Evolutionary conservation across 768 basidiomycete species (phyloP).

Genomic region (Gymnopilus junonius): DNA sequence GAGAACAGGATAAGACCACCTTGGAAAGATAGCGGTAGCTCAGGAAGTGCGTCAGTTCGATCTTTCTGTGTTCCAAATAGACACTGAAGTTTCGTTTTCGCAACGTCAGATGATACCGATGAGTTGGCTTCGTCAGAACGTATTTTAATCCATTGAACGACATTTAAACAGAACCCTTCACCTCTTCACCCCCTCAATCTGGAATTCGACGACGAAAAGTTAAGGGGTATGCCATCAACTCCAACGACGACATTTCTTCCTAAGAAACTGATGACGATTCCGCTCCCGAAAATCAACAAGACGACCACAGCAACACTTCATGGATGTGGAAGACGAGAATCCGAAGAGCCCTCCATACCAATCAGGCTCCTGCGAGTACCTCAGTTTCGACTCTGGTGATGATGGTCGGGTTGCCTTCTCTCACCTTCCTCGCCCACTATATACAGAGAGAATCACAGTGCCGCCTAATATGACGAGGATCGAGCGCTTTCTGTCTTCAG

Average conservation of each 20-base stretch:
- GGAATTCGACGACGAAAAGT: slow-evolving; percentile 28
- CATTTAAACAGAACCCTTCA: neutral
- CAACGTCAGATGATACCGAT: neutral
- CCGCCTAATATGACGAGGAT: slow-evolving; percentile 2
- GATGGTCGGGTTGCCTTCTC: slow-evolving; percentile 24
- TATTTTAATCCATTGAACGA: neutral
- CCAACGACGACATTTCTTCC: slow-evolving; percentile 42
- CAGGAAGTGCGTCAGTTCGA: neutral
- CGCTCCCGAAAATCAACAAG: slow-evolving; percentile 13
- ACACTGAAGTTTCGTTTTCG: neutral
- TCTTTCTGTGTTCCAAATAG: neutral
- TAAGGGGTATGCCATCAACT: slow-evolving; percentile 45
- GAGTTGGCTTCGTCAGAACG: neutral
- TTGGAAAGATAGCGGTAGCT: neutral
- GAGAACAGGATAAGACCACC: neutral
- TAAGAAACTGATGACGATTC: slow-evolving; percentile 27
- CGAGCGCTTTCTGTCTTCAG: neutral
- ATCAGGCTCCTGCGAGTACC: slow-evolving; percentile 2
- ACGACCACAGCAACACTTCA: slow-evolving; percentile 25
- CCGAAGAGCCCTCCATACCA: neutral
- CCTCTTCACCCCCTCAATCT: slow-evolving; percentile 10
- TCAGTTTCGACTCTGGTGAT: slow-evolving; percentile 2
- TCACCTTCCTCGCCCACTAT: slow-evolving; percentile 36
- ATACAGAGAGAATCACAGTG: slow-evolving; percentile 40
- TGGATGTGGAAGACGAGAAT: slow-evolving; percentile 25